phyloP scores from a whole-genome alignment of 2,329 filamentous ascomycete genomes.

The Fonsecaea monophora region DNA sequence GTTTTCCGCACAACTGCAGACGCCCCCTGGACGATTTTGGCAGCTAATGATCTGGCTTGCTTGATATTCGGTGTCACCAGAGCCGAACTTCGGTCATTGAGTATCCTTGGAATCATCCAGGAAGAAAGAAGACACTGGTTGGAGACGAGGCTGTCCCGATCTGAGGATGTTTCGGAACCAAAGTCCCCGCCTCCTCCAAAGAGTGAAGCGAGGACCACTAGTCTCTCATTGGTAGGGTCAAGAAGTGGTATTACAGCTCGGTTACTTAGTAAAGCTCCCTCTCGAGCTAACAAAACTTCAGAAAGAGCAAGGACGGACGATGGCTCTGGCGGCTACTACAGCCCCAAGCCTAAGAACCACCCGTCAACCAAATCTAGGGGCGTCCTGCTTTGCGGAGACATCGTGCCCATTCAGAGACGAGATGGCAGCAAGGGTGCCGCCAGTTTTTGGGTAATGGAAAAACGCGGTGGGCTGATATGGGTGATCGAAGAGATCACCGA shows the following conservation, averaged over 20 bases:
- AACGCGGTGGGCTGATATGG: slow-evolving; percentile 92
- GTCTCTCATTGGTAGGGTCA: slow-evolving; percentile 60
- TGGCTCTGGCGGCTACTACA: slow-evolving; percentile 57
- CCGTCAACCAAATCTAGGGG: slow-evolving; percentile 79
- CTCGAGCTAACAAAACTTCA: slow-evolving; percentile 56
- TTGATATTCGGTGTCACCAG: slow-evolving; percentile 99
- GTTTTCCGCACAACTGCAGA: slow-evolving; percentile 96
- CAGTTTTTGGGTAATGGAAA: slow-evolving; percentile 98
- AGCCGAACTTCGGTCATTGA: slow-evolving; percentile 90
- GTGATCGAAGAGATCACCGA: slow-evolving; percentile 97
- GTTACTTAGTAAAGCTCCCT: slow-evolving; percentile 80
- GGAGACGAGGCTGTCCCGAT: slow-evolving; percentile 73
- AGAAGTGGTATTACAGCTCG: slow-evolving; percentile 87
- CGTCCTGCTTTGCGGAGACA: slow-evolving; percentile 91
- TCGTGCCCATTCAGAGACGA: slow-evolving; percentile 96
- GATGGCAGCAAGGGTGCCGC: slow-evolving; percentile 91
- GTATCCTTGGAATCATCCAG: slow-evolving; percentile 92
- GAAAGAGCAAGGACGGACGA: slow-evolving; percentile 65
- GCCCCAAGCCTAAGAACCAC: slow-evolving; percentile 63
- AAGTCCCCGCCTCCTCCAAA: slow-evolving; percentile 27
- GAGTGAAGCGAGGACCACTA: slow-evolving; percentile 45
- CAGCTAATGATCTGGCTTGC: slow-evolving; percentile 94
- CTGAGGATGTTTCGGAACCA: slow-evolving; percentile 42
- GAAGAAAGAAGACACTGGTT: slow-evolving; percentile 89
- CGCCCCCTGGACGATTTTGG: slow-evolving; percentile 92